These are phyloP conservation scores for Phalaenopsis hybrid DNA, from an alignment of 116 monocot genomes.

Conservation along the genomic window DNA sequence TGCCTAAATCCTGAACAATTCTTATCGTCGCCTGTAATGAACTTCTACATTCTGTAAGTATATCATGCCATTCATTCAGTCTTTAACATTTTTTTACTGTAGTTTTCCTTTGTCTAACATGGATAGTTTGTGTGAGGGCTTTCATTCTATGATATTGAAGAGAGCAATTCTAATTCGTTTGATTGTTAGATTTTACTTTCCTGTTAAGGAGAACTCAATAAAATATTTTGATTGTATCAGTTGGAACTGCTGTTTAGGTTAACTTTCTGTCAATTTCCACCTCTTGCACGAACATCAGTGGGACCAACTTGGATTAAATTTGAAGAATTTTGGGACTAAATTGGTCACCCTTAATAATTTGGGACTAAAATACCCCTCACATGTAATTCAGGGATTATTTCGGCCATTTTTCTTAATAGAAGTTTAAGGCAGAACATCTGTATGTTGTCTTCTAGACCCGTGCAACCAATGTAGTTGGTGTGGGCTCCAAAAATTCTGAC, in stretches of 20 bases:
- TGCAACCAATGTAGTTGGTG: too few relatives aligned
- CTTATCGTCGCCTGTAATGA: slow-evolving; percentile 9
- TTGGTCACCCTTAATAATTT: too few relatives aligned
- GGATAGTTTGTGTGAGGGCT: neutral
- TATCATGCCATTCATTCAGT: neutral
- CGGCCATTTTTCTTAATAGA: neutral
- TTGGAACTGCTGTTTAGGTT: too few relatives aligned
- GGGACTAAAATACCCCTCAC: too few relatives aligned
- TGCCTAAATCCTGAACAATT: slow-evolving; percentile 11
- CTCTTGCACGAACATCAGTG: too few relatives aligned
- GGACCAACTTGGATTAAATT: too few relatives aligned
- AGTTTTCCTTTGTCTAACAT: neutral
- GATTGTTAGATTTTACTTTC: neutral
- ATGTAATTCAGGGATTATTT: too few relatives aligned
- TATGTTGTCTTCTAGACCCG: neutral
- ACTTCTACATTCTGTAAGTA: slow-evolving; percentile 12
- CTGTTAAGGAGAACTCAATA: neutral
- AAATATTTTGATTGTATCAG: neutral
- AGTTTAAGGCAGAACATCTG: neutral
- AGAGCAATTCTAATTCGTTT: neutral
- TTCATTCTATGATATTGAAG: neutral
- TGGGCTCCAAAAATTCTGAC: too few relatives aligned
- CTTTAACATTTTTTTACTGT: neutral
- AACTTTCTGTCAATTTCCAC: too few relatives aligned
- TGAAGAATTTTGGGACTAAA: too few relatives aligned